A percentile compares a stretch with the other conserved stretches of the same genome.
phyloP scores from a whole-genome alignment of 176 grass and related monocot species.

The Carex myosuroides region DNA sequence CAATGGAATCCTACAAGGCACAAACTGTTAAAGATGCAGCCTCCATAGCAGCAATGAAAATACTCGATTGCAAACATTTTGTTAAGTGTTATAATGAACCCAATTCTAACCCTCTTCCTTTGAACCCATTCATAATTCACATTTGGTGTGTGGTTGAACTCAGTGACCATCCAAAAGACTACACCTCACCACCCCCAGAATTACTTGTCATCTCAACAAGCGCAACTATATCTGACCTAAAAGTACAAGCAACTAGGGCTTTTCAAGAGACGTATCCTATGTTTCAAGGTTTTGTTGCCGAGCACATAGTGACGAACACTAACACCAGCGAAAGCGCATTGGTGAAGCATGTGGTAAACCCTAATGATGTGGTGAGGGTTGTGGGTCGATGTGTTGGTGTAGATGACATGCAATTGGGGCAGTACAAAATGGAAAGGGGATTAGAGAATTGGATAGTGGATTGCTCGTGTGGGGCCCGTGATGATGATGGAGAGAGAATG shows the following conservation, averaged over 20 bases:
- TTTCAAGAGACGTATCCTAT: constrained; percentile 90
- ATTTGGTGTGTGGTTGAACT: constrained; percentile 77
- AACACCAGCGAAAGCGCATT: constrained; percentile 43
- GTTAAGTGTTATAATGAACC: constrained; percentile 74
- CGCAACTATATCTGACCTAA: constrained; percentile 75
- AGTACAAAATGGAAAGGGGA: constrained; percentile 90
- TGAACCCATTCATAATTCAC: constrained; percentile 42
- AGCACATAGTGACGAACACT: constrained; percentile 54
- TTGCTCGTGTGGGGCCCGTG: constrained; percentile 78
- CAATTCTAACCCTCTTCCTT: constrained; percentile 13
- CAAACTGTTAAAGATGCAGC: constrained; percentile 35
- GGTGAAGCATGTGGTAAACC: constrained; percentile 50
- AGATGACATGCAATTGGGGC: constrained; percentile 39
- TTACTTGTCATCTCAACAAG: constrained; percentile 49
- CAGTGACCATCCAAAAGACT: constrained; percentile 66
- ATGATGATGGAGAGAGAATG: constrained; percentile 97
- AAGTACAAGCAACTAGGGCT: constrained; percentile 48
- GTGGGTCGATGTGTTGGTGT: constrained; percentile 53
- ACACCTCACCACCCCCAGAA: constrained; percentile 66
- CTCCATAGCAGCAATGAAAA: constrained; percentile 51
- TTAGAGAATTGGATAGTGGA: constrained; percentile 93
- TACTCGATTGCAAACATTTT: constrained; percentile 94
- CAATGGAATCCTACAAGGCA: constrained; percentile 58
- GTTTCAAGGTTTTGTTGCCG: constrained; percentile 84
- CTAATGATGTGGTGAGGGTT: constrained; percentile 44